Percentiles rank a stretch among this genome's conserved stretches.
These are phyloP conservation scores for Echria macrotheca DNA, from an alignment of 495 filamentous ascomycete species.

Conservation along the genomic window DNA sequence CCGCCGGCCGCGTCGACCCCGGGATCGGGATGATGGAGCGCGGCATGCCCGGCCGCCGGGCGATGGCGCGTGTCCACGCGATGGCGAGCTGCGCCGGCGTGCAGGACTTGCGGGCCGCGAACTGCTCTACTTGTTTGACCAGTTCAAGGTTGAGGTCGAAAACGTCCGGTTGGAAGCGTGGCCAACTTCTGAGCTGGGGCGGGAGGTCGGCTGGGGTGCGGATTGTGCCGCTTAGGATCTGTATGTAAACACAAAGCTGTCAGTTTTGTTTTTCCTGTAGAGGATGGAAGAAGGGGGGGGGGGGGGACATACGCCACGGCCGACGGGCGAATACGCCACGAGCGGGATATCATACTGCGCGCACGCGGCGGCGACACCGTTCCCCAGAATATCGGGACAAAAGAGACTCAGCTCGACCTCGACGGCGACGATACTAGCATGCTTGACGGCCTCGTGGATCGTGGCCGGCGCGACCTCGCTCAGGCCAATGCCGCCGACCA, in stretches of 20 bases:
- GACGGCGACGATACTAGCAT: constrained; percentile 65
- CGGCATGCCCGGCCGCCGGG: constrained; percentile 55
- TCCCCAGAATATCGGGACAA: constrained; percentile 58
- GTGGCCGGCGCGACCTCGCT: constrained; percentile 70
- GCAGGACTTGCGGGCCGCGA: constrained; percentile 64
- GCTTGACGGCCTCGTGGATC: constrained; percentile 64
- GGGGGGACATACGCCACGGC: constrained; percentile 38
- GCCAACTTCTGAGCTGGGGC: constrained; percentile 49
- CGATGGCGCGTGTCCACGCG: constrained; percentile 57
- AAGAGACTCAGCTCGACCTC: constrained; percentile 81
- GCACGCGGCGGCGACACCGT: constrained; percentile 68
- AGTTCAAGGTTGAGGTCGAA: constrained; percentile 72
- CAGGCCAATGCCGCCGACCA: constrained; percentile 69
- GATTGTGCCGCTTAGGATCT: constrained; percentile 56
- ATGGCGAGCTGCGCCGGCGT: constrained; percentile 74
- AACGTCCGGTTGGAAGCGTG: constrained; percentile 48
- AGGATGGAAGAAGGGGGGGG: background rate
- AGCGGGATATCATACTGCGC: constrained; percentile 68
- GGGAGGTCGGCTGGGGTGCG: constrained; percentile 58
- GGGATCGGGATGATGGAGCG: constrained; percentile 83
- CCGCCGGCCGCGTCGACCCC: constrained; percentile 51
- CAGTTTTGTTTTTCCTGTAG: background rate
- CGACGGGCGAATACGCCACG: constrained; percentile 46
- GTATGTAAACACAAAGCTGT: too few relatives aligned
- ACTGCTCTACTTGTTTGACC: constrained; percentile 56